These are phyloP conservation scores for Furcasterigmium sp. DNA, from an alignment of 2,329 filamentous ascomycete genomes.

Conservation along the genomic window DNA sequence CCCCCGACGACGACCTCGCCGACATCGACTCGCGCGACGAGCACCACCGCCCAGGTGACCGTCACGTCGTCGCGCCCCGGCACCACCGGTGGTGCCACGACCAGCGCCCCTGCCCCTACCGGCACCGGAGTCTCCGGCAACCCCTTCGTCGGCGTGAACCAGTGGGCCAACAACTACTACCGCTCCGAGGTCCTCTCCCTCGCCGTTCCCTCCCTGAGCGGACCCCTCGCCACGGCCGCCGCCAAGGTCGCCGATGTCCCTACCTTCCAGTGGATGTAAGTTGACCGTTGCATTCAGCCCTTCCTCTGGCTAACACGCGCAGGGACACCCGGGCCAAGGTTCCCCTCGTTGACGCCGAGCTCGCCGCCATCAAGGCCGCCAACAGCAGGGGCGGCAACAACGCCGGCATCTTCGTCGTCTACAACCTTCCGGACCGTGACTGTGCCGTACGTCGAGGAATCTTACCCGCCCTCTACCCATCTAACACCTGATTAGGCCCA, in stretches of 20 bases:
- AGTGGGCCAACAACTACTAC: constrained; percentile 52
- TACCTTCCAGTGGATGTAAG: constrained; percentile 47
- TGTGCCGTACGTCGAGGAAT: constrained; percentile 35
- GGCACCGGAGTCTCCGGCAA: constrained; percentile 42
- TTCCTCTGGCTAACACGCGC: constrained; percentile 9
- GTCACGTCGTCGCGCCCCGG: constrained; percentile 32
- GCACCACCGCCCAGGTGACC: constrained; percentile 7
- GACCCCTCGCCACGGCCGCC: constrained; percentile 46
- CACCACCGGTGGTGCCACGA: constrained; percentile 12
- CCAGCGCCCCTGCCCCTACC: constrained; percentile 17
- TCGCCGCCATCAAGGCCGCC: constrained; percentile 27
- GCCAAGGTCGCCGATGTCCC: constrained; percentile 46
- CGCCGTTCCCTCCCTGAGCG: constrained; percentile 58
- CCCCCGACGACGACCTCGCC: constrained; percentile 18
- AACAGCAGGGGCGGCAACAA: constrained; percentile 28
- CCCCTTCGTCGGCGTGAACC: constrained; percentile 42
- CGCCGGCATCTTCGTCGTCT: constrained; percentile 47
- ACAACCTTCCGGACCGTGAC: constrained; percentile 54
- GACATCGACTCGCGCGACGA: constrained; percentile 14
- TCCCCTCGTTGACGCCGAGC: constrained; percentile 37
- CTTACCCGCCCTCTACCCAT: no score
- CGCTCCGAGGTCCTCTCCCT: constrained; percentile 46
- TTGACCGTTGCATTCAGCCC: no score
- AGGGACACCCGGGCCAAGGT: constrained; percentile 47
- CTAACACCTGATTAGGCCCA: constrained; percentile 28